A percentile compares a stretch with the other conserved stretches of the same genome.
These are phyloP conservation scores for Neopestalotiopsis sp. DNA, from an alignment of 2,329 filamentous ascomycete genomes.

Conservation along the genomic window DNA sequence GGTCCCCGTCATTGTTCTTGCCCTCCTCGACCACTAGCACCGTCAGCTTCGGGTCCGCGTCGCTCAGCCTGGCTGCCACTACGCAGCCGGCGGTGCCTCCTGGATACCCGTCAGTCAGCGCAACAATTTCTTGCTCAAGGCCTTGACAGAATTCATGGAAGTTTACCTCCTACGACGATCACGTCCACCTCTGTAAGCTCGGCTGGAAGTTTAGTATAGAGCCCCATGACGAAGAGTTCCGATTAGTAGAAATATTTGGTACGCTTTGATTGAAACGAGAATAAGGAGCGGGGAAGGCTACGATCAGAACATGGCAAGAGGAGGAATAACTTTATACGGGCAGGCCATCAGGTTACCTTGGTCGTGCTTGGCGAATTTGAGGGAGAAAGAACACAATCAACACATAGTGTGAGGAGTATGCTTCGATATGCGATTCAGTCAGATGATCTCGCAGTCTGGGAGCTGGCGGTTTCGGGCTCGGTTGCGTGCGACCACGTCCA, in stretches of 20 bases:
- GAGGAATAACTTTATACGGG: neutral
- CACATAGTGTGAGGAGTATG: too few relatives aligned
- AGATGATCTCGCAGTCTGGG: neutral
- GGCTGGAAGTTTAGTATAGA: slow-evolving; percentile 8
- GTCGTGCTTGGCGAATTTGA: neutral
- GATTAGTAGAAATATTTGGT: neutral
- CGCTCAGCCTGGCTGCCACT: slow-evolving; percentile 26
- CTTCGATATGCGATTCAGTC: too few relatives aligned
- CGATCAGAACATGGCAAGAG: neutral
- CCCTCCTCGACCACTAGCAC: slow-evolving; percentile 28
- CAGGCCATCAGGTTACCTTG: neutral
- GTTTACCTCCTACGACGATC: slow-evolving; percentile 11
- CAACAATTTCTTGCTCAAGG: neutral
- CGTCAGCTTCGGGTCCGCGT: slow-evolving; percentile 26
- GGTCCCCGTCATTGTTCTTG: slow-evolving; percentile 19
- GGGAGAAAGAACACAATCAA: too few relatives aligned
- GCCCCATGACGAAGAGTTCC: neutral
- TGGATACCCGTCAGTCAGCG: neutral
- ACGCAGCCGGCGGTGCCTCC: slow-evolving; percentile 28
- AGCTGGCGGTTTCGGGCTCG: neutral
- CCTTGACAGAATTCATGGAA: neutral
- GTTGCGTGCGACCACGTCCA: neutral
- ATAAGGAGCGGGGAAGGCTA: neutral
- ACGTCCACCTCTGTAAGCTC: slow-evolving; percentile 2
- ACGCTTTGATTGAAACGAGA: neutral